These are phyloP conservation scores for Annulohypoxylon moriforme DNA, from an alignment of 495 filamentous ascomycete genomes.

Conservation along the genomic window DNA sequence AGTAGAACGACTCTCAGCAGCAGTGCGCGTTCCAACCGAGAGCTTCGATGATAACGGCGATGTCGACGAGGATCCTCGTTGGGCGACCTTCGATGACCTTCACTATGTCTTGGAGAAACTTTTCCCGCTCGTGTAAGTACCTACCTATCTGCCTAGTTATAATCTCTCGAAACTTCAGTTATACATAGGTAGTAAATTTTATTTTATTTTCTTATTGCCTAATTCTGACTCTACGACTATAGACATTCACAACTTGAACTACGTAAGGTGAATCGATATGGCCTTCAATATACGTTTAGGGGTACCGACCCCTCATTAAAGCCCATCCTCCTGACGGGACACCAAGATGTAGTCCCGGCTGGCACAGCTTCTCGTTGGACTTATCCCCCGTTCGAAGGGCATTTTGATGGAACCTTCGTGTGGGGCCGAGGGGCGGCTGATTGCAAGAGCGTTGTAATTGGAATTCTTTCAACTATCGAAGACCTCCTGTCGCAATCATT, in stretches of 20 bases:
- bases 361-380: slow-evolving; percentile 65
- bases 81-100: slow-evolving; percentile 58
- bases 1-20: slow-evolving; percentile 29
- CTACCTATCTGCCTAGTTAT: too few species aligned
- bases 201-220: not conserved
- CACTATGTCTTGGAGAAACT: slow-evolving; percentile 53
- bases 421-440: slow-evolving; percentile 70
- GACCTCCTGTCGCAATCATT: slow-evolving; percentile 64
- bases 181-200: not conserved
- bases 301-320: slow-evolving; percentile 63
- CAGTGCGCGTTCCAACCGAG: slow-evolving; percentile 59
- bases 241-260: slow-evolving; percentile 49
- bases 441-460: slow-evolving; percentile 72
- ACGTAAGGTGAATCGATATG: slow-evolving; percentile 68
- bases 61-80: slow-evolving; percentile 60
- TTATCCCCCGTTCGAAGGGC: slow-evolving; percentile 66
- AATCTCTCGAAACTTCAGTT: not conserved
- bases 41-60: slow-evolving; percentile 62
- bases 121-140: slow-evolving; percentile 53
- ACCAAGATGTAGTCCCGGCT: slow-evolving; percentile 70
- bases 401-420: slow-evolving; percentile 66
- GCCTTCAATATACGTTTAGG: slow-evolving; percentile 66
- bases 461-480: slow-evolving; percentile 64
- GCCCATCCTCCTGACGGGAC: slow-evolving; percentile 70
- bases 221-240: not conserved